Percentiles rank a stretch among this genome's conserved stretches.
These are phyloP conservation scores for Phaseolus lunatus DNA, from an alignment of 306 rosid genomes.

Conservation along the genomic window DNA sequence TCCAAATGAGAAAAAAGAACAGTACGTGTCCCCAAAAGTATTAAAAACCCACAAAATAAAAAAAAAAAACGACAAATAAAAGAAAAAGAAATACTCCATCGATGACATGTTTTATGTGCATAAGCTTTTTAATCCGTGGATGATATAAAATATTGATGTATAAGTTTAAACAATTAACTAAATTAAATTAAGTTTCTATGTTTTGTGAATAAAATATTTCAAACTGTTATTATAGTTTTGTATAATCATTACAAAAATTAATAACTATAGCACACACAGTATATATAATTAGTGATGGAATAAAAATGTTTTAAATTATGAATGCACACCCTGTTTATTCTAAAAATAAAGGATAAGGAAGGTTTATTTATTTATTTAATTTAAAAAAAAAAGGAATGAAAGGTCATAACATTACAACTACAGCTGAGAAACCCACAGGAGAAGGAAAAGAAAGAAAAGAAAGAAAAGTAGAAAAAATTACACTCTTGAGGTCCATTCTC, in stretches of 20 bases:
- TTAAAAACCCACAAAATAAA: not conserved
- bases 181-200: not conserved
- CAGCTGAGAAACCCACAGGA: conserved; percentile 43
- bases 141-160: not conserved
- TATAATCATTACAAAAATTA: not conserved
- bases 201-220: not conserved
- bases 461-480: conserved; percentile 17
- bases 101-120: no score
- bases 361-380: not conserved
- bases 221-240: not conserved
- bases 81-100: not conserved
- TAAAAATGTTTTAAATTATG: not conserved
- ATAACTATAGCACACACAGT: not conserved
- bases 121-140: no score
- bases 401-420: conserved; percentile 33
- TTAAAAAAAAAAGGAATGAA: not conserved
- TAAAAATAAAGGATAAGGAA: not conserved
- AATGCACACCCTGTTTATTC: not conserved
- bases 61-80: not conserved
- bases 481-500: conserved; percentile 14
- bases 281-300: not conserved
- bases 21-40: not conserved
- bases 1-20: not conserved
- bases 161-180: not conserved
- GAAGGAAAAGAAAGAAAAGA: conserved; percentile 38